Evolutionary conservation across 2,329 filamentous ascomycete species (phyloP).

Genomic region (Pseudopithomyces maydicus): DNA sequence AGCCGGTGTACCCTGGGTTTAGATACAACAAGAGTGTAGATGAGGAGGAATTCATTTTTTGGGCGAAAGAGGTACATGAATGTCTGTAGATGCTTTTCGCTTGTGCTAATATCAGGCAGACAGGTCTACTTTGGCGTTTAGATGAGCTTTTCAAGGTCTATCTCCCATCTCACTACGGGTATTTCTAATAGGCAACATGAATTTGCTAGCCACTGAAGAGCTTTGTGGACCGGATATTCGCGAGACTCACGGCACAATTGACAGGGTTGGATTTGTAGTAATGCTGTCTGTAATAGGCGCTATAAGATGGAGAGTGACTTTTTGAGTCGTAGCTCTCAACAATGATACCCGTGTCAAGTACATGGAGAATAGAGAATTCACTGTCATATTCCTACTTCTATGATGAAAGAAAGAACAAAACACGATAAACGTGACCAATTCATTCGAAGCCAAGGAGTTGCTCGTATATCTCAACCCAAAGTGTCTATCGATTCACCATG

Average conservation of each 20-base stretch:
- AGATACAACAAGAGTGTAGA: constrained; percentile 6
- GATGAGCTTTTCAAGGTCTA: constrained; percentile 6
- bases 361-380: constrained; percentile 1
- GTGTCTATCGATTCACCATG: constrained; percentile 4
- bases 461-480: constrained; percentile 1
- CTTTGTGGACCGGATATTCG: constrained; percentile 5
- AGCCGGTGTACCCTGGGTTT: constrained; percentile 6
- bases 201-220: constrained; percentile 4
- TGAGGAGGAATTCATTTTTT: constrained; percentile 8
- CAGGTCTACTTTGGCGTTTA: constrained; percentile 5
- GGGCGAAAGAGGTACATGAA: constrained; percentile 7
- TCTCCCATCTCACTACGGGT: constrained; percentile 1
- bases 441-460: constrained; percentile 3
- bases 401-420: constrained; percentile 7
- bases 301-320: constrained; percentile 5
- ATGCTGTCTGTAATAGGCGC: constrained; percentile 2
- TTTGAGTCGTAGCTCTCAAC: constrained; percentile 7
- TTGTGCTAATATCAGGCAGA: constrained; percentile 6
- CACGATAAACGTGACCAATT: constrained; percentile 4
- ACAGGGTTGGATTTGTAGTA: constrained; percentile 6
- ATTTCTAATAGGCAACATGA: constrained; percentile 1
- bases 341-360: constrained; percentile 7
- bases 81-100: constrained; percentile 4
- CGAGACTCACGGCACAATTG: constrained; percentile 5
- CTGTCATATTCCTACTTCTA: constrained; percentile 5